phyloP scores from a whole-genome alignment of 768 basidiomycete genomes.

The Lepiota brunneoincarnata region DNA sequence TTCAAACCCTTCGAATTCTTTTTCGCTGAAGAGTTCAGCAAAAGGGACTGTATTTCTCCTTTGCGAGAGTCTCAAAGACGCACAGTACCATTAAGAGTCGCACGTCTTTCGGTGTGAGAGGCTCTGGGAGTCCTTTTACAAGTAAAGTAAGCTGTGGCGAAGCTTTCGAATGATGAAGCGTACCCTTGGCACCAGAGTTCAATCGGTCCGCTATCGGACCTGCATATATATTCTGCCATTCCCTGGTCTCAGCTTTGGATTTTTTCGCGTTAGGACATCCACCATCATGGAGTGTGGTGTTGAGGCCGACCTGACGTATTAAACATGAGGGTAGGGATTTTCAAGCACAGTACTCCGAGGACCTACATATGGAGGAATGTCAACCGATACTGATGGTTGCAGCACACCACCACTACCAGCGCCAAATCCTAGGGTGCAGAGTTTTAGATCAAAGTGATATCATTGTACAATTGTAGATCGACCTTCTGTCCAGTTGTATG shows the following conservation, averaged over 20 bases:
- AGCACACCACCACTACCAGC: slow-evolving; percentile 43
- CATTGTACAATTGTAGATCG: not conserved
- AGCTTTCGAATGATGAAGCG: slow-evolving; percentile 15
- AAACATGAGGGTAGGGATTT: not conserved
- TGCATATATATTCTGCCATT: slow-evolving; percentile 59
- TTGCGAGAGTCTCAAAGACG: slow-evolving; percentile 70
- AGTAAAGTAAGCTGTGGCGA: not conserved
- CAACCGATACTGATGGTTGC: slow-evolving; percentile 41
- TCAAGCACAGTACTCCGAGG: no score
- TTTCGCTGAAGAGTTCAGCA: slow-evolving; percentile 65
- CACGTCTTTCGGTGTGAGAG: slow-evolving; percentile 54
- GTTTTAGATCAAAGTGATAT: not conserved
- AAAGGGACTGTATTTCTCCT: slow-evolving; percentile 53
- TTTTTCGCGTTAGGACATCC: slow-evolving; percentile 59
- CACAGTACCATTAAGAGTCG: slow-evolving; percentile 69
- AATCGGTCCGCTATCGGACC: slow-evolving; percentile 56
- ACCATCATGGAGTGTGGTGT: slow-evolving; percentile 64
- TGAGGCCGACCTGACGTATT: slow-evolving; percentile 22
- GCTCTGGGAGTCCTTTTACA: slow-evolving; percentile 7
- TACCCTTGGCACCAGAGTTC: slow-evolving; percentile 59
- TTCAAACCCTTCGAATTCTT: slow-evolving; percentile 67
- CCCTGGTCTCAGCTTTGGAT: slow-evolving; percentile 37
- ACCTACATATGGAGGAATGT: not conserved
- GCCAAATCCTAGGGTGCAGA: slow-evolving; percentile 49
- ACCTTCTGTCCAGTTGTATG: slow-evolving; percentile 72